These are phyloP conservation scores for Mycena rosella DNA, from an alignment of 768 basidiomycete genomes.

Conservation along the genomic window DNA sequence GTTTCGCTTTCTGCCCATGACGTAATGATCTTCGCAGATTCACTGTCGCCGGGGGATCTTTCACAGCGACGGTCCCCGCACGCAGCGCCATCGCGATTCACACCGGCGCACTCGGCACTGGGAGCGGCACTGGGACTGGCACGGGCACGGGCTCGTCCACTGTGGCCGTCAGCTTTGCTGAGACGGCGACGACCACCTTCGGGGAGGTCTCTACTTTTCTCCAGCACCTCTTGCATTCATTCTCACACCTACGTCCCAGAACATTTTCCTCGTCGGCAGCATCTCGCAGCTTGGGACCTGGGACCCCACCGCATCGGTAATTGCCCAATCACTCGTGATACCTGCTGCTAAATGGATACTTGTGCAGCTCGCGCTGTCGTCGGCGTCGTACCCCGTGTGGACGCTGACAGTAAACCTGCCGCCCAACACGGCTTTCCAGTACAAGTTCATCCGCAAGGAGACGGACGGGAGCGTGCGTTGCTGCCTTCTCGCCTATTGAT, in stretches of 20 bases:
- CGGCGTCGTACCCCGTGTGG: constrained; percentile 69
- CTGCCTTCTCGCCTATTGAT: background rate
- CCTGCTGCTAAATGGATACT: background rate
- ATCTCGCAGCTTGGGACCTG: constrained; percentile 67
- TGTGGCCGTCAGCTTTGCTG: constrained; percentile 63
- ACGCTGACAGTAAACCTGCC: constrained; percentile 63
- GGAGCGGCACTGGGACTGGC: constrained; percentile 38
- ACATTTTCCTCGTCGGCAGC: constrained; percentile 71
- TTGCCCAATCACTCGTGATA: background rate
- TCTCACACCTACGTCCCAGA: constrained; percentile 51
- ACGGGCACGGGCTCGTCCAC: constrained; percentile 32
- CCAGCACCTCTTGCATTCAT: background rate
- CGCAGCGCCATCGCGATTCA: constrained; percentile 71
- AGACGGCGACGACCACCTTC: constrained; percentile 66
- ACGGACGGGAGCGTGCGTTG: constrained; percentile 59
- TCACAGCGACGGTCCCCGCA: constrained; percentile 63
- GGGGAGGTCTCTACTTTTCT: constrained; percentile 66
- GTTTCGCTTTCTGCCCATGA: too few species aligned
- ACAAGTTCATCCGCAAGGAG: constrained; percentile 73
- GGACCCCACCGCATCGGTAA: constrained; percentile 61
- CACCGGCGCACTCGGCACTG: constrained; percentile 55
- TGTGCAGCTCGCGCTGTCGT: constrained; percentile 62
- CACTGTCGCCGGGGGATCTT: constrained; percentile 61
- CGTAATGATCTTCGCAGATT: too few species aligned
- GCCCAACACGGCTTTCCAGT: constrained; percentile 62